Percentiles rank a stretch among this genome's conserved stretches.
Evolutionary conservation across 2,329 filamentous ascomycete genomes (phyloP).

Genomic region (Fusarium nurragi): DNA sequence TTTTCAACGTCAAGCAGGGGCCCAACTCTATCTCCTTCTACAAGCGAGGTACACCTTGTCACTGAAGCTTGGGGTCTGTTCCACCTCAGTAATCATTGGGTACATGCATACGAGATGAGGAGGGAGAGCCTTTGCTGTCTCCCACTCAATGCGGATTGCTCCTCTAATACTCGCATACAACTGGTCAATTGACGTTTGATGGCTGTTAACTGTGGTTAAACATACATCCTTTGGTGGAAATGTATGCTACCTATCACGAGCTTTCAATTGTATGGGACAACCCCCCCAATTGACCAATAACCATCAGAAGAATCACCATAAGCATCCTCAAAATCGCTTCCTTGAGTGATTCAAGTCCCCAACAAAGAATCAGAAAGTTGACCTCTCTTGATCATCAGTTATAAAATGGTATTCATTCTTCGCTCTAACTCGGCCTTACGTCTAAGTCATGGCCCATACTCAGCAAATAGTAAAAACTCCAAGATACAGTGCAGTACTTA

Average conservation of each 20-base stretch:
- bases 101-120: neutral
- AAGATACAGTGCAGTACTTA: conserved; percentile 6
- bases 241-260: neutral
- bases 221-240: neutral
- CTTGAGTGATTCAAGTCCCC: neutral
- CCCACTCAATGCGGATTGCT: neutral
- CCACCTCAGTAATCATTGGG: neutral
- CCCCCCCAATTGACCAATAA: conserved; percentile 7
- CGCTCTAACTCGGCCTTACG: conserved; percentile 13
- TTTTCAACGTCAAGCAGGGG: conserved; percentile 6
- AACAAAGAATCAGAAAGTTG: neutral
- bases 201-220: neutral
- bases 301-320: neutral
- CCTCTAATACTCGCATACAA: neutral
- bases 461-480: conserved; percentile 24
- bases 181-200: neutral
- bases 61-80: neutral
- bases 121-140: neutral
- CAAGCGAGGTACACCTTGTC: conserved; percentile 15
- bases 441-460: neutral
- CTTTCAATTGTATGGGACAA: neutral
- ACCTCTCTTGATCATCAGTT: neutral
- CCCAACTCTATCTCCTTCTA: neutral
- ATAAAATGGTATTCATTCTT: conserved; percentile 17
- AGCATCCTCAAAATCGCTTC: neutral